A percentile compares a stretch with the other conserved stretches of the same genome.
phyloP scores from a whole-genome alignment of 2,329 filamentous ascomycete genomes.

The Zopfia rhizophila region DNA sequence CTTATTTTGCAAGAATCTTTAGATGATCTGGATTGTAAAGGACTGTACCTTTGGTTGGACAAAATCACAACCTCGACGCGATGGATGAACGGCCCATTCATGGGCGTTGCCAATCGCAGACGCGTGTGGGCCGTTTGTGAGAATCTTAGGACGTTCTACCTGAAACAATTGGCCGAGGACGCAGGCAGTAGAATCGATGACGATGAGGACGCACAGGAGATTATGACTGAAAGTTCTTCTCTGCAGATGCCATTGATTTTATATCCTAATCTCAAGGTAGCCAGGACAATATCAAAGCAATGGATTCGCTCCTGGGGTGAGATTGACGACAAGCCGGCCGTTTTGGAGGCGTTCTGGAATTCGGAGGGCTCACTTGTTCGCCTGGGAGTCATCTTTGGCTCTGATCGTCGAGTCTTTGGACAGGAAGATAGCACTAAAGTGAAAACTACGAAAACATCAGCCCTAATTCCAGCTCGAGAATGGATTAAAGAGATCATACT shows the following conservation, averaged over 20 bases:
- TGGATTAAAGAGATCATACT: constrained; percentile 24
- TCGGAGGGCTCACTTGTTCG: constrained; percentile 16
- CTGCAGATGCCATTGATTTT: constrained; percentile 18
- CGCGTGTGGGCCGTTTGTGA: constrained; percentile 40
- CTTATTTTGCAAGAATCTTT: constrained; percentile 1
- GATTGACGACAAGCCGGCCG: constrained; percentile 4
- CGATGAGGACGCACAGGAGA: constrained; percentile 15
- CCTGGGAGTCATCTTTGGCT: constrained; percentile 19
- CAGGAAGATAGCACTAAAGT: constrained; percentile 6
- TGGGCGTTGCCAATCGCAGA: constrained; percentile 45
- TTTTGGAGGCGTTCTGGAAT: constrained; percentile 31
- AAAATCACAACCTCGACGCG: constrained; percentile 22
- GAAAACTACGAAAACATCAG: not conserved
- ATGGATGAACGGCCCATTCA: constrained; percentile 34
- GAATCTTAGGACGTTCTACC: constrained; percentile 1
- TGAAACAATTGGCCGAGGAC: not conserved
- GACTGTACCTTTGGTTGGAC: constrained; percentile 35
- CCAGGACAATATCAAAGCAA: constrained; percentile 11
- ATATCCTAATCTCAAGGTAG: constrained; percentile 16
- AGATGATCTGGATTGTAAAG: constrained; percentile 26
- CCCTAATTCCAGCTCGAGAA: constrained; percentile 14
- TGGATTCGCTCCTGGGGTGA: constrained; percentile 26
- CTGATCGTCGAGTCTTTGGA: constrained; percentile 20
- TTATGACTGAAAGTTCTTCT: constrained; percentile 9
- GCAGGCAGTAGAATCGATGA: constrained; percentile 8